Conservation (phyloP, 306 rosid genomes). For the Abrus pulchellus region DNA sequence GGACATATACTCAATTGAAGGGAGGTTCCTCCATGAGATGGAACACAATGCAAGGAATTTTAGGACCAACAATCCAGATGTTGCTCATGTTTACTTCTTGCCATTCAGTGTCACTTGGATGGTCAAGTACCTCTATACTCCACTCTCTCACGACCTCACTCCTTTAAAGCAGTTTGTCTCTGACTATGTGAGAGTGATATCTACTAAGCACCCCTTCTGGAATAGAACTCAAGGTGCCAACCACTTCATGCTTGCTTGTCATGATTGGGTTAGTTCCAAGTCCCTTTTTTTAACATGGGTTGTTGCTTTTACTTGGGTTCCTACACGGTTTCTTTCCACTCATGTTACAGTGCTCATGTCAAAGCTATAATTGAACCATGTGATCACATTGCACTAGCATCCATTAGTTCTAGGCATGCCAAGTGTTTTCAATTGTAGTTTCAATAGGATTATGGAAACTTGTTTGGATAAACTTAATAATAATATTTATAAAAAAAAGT, state of each 20-base stretch:
- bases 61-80: conserved; percentile 60
- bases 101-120: conserved; percentile 90
- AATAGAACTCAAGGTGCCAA: conserved; percentile 77
- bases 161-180: conserved; percentile 67
- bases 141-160: conserved; percentile 46
- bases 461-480: no score
- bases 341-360: neutral
- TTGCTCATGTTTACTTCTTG: conserved; percentile 78
- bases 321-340: neutral
- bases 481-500: no score
- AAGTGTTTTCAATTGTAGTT: no score
- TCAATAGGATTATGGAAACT: no score
- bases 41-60: conserved; percentile 61
- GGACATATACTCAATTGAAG: conserved; percentile 78
- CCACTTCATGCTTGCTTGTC: conserved; percentile 87
- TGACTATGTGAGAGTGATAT: conserved; percentile 70
- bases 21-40: conserved; percentile 83
- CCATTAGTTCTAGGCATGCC: neutral
- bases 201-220: conserved; percentile 75
- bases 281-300: neutral
- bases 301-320: neutral
- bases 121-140: conserved; percentile 77
- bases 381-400: neutral
- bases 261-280: conserved; percentile 78
- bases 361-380: neutral